Evolutionary conservation across 257 asterid species (phyloP), one percentile per base, ranked within the genome.

Genomic region (Eucommia ulmoides): DNA sequence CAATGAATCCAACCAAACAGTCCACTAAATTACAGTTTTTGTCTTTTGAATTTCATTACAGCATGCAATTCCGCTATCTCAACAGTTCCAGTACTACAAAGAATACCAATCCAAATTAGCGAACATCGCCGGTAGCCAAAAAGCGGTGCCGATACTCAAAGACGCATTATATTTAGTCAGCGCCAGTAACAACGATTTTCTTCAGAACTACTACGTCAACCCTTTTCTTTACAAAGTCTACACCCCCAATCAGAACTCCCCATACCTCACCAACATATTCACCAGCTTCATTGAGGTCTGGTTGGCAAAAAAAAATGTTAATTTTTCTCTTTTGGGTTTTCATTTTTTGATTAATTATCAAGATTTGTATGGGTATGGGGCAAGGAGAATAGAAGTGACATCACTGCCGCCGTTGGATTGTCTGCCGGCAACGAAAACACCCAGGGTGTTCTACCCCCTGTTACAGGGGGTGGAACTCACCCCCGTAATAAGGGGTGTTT

Each of bases 391-490:
- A 7, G 99, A 96, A 24, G 94, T 75, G 45, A 91, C 93, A 42
- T 86, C 99, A 46, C 79, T 91, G 1, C 96, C 99, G 24, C 99
- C 99, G 24, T n/a, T 73, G 35, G 99, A 95, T 1, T 91, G 96
- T 67, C 74, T 91, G 0, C 99, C 95, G 0, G 79, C 82, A 11
- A 69, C 98, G 12, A 75, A 88, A 66, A 91, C 94, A 1, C 21
- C n/a, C n/a, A n/a, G n/a, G n/a, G n/a, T n/a, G n/a, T n/a, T n/a
- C n/a, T n/a, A n/a, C n/a, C n/a, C n/a, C n/a, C n/a, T n/a, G n/a
- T n/a, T n/a, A n/a, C n/a, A n/a, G n/a, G n/a, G n/a, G n/a, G n/a
- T n/a, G n/a, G n/a, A n/a, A n/a, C n/a, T n/a, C n/a, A n/a, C n/a
- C n/a, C n/a, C n/a, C n/a, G n/a, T n/a, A n/a, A n/a, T n/a, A n/a